These are phyloP conservation scores for Pyrenula aspistea DNA, from an alignment of 495 filamentous ascomycete species.

Conservation along the genomic window DNA sequence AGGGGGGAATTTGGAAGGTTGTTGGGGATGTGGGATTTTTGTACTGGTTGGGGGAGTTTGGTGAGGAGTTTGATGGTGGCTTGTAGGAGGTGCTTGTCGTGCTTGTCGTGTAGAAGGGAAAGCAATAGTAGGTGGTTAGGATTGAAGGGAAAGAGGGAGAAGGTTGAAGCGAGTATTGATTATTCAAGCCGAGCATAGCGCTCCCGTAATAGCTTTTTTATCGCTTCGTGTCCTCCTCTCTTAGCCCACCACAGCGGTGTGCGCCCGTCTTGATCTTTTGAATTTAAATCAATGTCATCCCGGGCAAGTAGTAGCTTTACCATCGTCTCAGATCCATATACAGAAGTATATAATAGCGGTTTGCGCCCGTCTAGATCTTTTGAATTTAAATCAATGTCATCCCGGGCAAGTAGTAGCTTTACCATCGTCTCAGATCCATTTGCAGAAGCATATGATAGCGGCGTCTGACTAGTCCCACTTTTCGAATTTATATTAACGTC, in stretches of 20 bases:
- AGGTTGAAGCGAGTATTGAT: no score
- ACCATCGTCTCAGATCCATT: conserved; percentile 11
- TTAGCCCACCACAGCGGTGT: conserved; percentile 10
- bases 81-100: no score
- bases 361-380: conserved; percentile 7
- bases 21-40: no score
- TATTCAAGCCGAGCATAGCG: no score
- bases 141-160: no score
- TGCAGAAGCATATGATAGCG: conserved; percentile 15
- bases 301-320: conserved; percentile 13
- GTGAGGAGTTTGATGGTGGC: no score
- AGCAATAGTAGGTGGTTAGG: no score
- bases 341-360: conserved; percentile 10
- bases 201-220: conserved; percentile 2
- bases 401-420: conserved; percentile 1
- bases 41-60: no score
- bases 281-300: conserved; percentile 9
- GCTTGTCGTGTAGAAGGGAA: no score
- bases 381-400: conserved; percentile 3
- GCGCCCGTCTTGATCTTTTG: conserved; percentile 8
- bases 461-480: conserved; percentile 7
- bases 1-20: no score
- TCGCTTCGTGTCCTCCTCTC: conserved; percentile 1
- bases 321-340: conserved; percentile 4
- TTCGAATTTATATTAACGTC: conserved; percentile 1